Evolutionary conservation across 2,329 filamentous ascomycete species (phyloP).

Genomic region (Aspergillus viridinutans): DNA sequence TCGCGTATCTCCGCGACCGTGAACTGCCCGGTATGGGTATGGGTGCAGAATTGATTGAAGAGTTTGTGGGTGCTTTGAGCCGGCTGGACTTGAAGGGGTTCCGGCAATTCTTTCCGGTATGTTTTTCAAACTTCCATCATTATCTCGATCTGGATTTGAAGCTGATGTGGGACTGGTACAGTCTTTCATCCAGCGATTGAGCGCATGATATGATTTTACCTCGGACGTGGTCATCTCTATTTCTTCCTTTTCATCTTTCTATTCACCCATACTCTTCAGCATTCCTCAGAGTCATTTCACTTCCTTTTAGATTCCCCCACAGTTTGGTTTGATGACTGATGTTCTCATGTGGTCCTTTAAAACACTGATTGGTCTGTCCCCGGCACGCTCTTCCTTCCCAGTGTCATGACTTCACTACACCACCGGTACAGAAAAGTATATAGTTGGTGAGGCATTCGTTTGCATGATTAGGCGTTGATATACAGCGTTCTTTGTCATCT

Average conservation of each 20-base stretch:
- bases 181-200: constrained; percentile 44
- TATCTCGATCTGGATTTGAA: constrained; percentile 6
- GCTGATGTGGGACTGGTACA: constrained; percentile 6
- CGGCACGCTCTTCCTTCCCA: not conserved
- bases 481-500: constrained; percentile 1
- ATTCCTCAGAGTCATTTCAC: constrained; percentile 7
- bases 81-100: constrained; percentile 44
- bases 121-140: constrained; percentile 1
- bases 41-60: constrained; percentile 43
- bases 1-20: constrained; percentile 47
- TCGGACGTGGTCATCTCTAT: constrained; percentile 7
- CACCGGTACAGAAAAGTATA: constrained; percentile 17
- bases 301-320: constrained; percentile 24
- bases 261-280: constrained; percentile 5
- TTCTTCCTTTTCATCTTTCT: constrained; percentile 9
- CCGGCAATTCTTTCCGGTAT: constrained; percentile 47
- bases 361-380: constrained; percentile 8
- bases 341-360: constrained; percentile 15
- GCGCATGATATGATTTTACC: constrained; percentile 31
- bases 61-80: constrained; percentile 44
- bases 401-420: constrained; percentile 3
- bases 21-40: constrained; percentile 48
- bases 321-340: constrained; percentile 26
- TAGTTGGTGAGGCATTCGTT: constrained; percentile 16
- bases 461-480: constrained; percentile 18